Percentiles rank a stretch among this genome's conserved stretches.
These are phyloP conservation scores for Nakazawaea anatomiae DNA, from an alignment of 805 yeast genomes.

Conservation along the genomic window DNA sequence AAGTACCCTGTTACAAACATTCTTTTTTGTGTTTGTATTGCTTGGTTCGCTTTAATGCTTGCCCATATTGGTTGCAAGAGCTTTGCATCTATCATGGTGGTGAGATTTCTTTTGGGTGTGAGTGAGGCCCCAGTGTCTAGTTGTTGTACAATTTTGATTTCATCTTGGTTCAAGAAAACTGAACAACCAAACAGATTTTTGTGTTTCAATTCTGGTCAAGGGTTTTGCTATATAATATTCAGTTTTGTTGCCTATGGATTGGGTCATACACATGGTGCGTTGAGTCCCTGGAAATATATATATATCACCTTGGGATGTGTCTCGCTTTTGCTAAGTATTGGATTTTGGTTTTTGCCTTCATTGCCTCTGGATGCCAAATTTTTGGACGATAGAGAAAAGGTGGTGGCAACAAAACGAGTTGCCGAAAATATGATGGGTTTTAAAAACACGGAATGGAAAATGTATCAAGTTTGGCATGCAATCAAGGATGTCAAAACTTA, in stretches of 20 bases:
- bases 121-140: constrained; percentile 31
- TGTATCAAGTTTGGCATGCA: constrained; percentile 18
- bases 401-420: constrained; percentile 19
- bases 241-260: constrained; percentile 23
- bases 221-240: constrained; percentile 23
- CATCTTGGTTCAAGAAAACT: constrained; percentile 25
- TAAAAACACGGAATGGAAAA: constrained; percentile 22
- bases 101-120: constrained; percentile 28
- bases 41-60: constrained; percentile 29
- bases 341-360: constrained; percentile 20
- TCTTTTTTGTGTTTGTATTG: constrained; percentile 21
- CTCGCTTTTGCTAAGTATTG: constrained; percentile 18
- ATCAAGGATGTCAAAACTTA: constrained; percentile 18
- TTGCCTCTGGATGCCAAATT: constrained; percentile 22
- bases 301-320: constrained; percentile 21
- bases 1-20: constrained; percentile 25
- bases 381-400: constrained; percentile 20
- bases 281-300: constrained; percentile 17
- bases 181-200: constrained; percentile 27
- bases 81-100: constrained; percentile 27
- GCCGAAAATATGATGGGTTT: constrained; percentile 24
- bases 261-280: constrained; percentile 21
- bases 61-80: constrained; percentile 28
- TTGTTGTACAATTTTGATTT: constrained; percentile 23
- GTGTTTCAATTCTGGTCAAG: constrained; percentile 20